These are phyloP conservation scores for Onygenales sp. DNA, from an alignment of 2,329 filamentous ascomycete genomes.

Conservation along the genomic window DNA sequence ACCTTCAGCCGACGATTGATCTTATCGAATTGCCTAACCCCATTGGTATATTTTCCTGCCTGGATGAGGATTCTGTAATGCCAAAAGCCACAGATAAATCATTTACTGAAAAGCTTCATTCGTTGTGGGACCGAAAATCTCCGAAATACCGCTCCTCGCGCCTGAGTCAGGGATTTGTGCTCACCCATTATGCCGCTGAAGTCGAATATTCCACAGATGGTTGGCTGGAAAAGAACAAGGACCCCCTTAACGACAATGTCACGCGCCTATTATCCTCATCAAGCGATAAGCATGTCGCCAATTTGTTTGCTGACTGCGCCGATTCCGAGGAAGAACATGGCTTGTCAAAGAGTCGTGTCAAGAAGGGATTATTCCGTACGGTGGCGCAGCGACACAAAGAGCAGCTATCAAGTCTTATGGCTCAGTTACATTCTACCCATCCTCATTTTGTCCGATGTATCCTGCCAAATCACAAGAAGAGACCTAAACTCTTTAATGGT, in stretches of 20 bases:
- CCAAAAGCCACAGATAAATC: slow-evolving; percentile 95
- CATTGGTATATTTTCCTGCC: slow-evolving; percentile 95
- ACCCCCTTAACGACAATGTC: slow-evolving; percentile 93
- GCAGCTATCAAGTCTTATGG: slow-evolving; percentile 93
- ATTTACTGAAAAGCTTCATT: slow-evolving; percentile 96
- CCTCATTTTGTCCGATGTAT: slow-evolving; percentile 98
- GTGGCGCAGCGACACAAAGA: slow-evolving; percentile 97
- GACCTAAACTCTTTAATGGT: slow-evolving; percentile 83
- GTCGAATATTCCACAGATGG: slow-evolving; percentile 93
- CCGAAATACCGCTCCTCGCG: slow-evolving; percentile 84
- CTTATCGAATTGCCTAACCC: slow-evolving; percentile 93
- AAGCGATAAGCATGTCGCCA: slow-evolving; percentile 70
- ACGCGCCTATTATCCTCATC: slow-evolving; percentile 80
- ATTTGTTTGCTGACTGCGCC: slow-evolving; percentile 78
- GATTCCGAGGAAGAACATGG: slow-evolving; percentile 66
- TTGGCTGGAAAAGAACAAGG: slow-evolving; percentile 99
- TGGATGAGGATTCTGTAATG: slow-evolving; percentile 98
- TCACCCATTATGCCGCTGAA: slow-evolving; percentile 95
- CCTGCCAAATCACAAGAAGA: slow-evolving; percentile 94
- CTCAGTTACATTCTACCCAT: slow-evolving; percentile 86
- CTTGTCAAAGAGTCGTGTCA: slow-evolving; percentile 68
- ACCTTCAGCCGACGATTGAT: slow-evolving; percentile 94
- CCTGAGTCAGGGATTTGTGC: slow-evolving; percentile 81
- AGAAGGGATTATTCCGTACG: slow-evolving; percentile 93
- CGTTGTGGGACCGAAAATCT: slow-evolving; percentile 92